phyloP scores from a whole-genome alignment of 306 rosid genomes.

The Trifolium pratense region DNA sequence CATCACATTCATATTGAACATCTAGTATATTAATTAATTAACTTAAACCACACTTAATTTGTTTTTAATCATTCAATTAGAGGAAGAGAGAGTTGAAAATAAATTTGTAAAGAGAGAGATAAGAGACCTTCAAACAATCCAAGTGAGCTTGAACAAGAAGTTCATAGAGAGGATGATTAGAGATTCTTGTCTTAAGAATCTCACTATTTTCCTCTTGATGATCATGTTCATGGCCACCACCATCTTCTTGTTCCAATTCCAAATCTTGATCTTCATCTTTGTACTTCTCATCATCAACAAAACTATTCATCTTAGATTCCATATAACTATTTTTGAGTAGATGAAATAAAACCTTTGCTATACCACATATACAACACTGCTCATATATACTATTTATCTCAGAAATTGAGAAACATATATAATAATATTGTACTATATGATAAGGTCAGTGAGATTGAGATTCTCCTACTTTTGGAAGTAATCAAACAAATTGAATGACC shows the following conservation, averaged over 20 bases:
- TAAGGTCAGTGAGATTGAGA: conserved; percentile 62
- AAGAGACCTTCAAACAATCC: conserved; percentile 73
- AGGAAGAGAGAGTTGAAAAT: not conserved
- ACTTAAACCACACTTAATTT: not conserved
- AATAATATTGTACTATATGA: conserved; percentile 20
- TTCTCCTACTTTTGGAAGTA: conserved; percentile 68
- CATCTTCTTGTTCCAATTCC: not conserved
- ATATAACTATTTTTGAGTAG: conserved; percentile 43
- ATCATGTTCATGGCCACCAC: not conserved
- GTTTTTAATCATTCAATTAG: conserved; percentile 7
- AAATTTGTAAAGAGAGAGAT: not conserved
- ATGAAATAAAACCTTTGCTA: conserved; percentile 36
- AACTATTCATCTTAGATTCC: conserved; percentile 53
- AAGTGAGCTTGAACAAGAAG: conserved; percentile 70
- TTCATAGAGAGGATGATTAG: conserved; percentile 75
- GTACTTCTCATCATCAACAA: conserved; percentile 10
- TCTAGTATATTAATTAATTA: not conserved
- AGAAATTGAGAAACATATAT: conserved; percentile 11
- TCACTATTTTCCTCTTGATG: conserved; percentile 46
- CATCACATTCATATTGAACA: conserved; percentile 9
- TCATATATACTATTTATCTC: conserved; percentile 32
- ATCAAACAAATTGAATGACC: conserved; percentile 55
- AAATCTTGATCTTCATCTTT: conserved; percentile 1
- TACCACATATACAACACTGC: conserved; percentile 40
- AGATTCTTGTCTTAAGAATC: conserved; percentile 72